A percentile compares a stretch with the other conserved stretches of the same genome.
These are phyloP conservation scores for Gelatoporia subvermispora DNA, from an alignment of 768 basidiomycete species.

Conservation along the genomic window DNA sequence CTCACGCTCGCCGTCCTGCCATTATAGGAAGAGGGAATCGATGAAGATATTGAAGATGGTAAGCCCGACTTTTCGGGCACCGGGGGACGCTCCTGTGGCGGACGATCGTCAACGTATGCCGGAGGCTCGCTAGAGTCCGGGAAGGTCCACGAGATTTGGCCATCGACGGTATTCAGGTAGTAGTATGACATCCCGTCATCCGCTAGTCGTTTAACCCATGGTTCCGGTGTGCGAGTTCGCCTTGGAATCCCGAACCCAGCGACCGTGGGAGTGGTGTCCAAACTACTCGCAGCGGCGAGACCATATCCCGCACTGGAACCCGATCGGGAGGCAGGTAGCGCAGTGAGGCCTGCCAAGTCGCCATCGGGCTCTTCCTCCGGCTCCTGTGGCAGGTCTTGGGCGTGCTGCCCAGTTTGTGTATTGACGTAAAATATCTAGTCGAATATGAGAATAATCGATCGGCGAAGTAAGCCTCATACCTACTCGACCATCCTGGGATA, in stretches of 20 bases:
- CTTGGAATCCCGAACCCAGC: constrained; percentile 60
- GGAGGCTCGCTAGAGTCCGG: constrained; percentile 8
- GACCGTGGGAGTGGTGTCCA: constrained; percentile 1
- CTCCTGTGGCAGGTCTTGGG: constrained; percentile 80
- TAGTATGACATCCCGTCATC: constrained; percentile 82
- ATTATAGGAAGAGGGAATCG: constrained; percentile 3
- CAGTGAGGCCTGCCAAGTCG: constrained; percentile 52
- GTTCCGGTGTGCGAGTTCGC: constrained; percentile 63
- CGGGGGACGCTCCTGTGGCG: background rate
- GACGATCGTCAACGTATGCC: constrained; percentile 1
- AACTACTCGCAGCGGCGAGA: constrained; percentile 28
- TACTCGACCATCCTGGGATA: constrained; percentile 81
- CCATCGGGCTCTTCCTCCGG: constrained; percentile 62
- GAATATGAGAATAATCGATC: background rate
- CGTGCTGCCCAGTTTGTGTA: constrained; percentile 77
- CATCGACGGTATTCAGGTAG: constrained; percentile 70
- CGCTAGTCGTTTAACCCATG: constrained; percentile 77
- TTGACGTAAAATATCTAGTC: constrained; percentile 94
- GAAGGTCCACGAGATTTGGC: constrained; percentile 59
- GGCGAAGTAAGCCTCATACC: constrained; percentile 20
- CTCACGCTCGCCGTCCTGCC: constrained; percentile 2
- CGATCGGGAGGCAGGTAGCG: constrained; percentile 47
- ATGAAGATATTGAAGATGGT: background rate
- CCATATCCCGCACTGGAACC: constrained; percentile 50
- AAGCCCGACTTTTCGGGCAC: background rate